A percentile compares a stretch with the other conserved stretches of the same genome.
Evolutionary conservation across 805 yeast species (phyloP).

Genomic region (fission yeast (Schizosaccharomyces pombe)): DNA sequence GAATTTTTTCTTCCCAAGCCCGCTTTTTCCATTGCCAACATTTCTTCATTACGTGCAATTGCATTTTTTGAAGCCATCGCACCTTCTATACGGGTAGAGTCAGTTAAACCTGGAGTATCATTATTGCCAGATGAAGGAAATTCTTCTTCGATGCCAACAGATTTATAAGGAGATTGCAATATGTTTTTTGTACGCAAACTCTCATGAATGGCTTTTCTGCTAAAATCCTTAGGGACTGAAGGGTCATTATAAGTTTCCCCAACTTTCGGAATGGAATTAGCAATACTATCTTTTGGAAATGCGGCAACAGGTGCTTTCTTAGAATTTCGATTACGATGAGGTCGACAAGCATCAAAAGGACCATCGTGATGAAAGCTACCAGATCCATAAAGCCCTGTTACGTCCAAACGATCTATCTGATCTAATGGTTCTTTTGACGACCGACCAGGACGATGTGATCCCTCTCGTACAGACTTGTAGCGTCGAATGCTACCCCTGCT

Average conservation of each 20-base stretch:
- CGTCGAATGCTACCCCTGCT: background rate
- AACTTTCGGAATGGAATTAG: slow-evolving; percentile 34
- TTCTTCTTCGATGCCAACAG: slow-evolving; percentile 5
- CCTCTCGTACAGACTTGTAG: background rate
- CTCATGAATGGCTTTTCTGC: slow-evolving; percentile 4
- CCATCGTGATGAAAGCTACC: slow-evolving; percentile 96
- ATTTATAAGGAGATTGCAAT: background rate
- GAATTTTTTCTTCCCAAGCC: slow-evolving; percentile 65
- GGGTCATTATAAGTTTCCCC: slow-evolving; percentile 20
- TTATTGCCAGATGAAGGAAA: slow-evolving; percentile 6
- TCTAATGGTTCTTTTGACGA: slow-evolving; percentile 49
- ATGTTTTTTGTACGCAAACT: slow-evolving; percentile 9
- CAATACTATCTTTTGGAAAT: slow-evolving; percentile 89
- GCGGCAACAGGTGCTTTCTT: slow-evolving; percentile 80
- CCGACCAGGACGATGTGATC: slow-evolving; percentile 18
- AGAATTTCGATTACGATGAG: slow-evolving; percentile 62
- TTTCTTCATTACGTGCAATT: slow-evolving; percentile 13
- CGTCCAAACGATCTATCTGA: slow-evolving; percentile 85
- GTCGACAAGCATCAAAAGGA: slow-evolving; percentile 95
- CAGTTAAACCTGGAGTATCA: slow-evolving; percentile 6
- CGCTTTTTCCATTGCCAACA: slow-evolving; percentile 15
- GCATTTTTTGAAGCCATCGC: background rate
- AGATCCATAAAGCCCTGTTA: slow-evolving; percentile 79
- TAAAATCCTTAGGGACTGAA: slow-evolving; percentile 5
- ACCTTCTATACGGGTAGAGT: slow-evolving; percentile 7